A percentile compares a stretch with the other conserved stretches of the same genome.
phyloP scores from a whole-genome alignment of 2,329 filamentous ascomycete genomes.

The Sarocladium kiliense region DNA sequence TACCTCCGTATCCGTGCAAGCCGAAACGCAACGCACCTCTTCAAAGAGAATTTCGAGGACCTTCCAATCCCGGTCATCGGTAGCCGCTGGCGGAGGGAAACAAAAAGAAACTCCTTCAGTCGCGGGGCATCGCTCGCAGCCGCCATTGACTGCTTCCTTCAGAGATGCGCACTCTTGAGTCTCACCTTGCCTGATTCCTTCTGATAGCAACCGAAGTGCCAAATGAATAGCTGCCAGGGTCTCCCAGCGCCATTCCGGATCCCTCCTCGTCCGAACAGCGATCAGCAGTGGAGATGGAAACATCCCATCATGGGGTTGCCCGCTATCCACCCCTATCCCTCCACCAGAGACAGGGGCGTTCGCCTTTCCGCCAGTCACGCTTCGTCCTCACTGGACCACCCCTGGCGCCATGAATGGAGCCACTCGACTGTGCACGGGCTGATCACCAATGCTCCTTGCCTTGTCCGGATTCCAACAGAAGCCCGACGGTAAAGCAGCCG shows the following conservation, averaged over 20 bases:
- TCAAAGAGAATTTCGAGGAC: background rate
- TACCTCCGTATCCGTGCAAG: background rate
- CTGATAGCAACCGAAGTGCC: background rate
- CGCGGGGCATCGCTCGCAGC: background rate
- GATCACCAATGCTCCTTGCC: slow-evolving; percentile 1
- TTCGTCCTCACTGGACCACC: background rate
- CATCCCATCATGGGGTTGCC: slow-evolving; percentile 5
- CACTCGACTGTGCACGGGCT: background rate
- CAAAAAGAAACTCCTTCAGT: no score
- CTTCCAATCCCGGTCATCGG: background rate
- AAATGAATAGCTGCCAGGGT: background rate
- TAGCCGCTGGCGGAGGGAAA: no score
- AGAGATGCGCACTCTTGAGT: background rate
- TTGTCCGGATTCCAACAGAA: slow-evolving; percentile 1
- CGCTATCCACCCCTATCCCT: background rate
- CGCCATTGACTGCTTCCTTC: background rate
- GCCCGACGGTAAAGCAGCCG: background rate
- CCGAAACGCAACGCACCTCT: no score
- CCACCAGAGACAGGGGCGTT: background rate
- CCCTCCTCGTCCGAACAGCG: background rate
- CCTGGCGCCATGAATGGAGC: background rate
- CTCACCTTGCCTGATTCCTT: background rate
- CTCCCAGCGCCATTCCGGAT: background rate
- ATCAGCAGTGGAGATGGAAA: slow-evolving; percentile 7
- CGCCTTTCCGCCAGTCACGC: background rate